Evolutionary conservation across 2,329 filamentous ascomycete genomes (phyloP), one percentile per base, ranked within the genome.

Genomic region (Cadophora malorum): DNA sequence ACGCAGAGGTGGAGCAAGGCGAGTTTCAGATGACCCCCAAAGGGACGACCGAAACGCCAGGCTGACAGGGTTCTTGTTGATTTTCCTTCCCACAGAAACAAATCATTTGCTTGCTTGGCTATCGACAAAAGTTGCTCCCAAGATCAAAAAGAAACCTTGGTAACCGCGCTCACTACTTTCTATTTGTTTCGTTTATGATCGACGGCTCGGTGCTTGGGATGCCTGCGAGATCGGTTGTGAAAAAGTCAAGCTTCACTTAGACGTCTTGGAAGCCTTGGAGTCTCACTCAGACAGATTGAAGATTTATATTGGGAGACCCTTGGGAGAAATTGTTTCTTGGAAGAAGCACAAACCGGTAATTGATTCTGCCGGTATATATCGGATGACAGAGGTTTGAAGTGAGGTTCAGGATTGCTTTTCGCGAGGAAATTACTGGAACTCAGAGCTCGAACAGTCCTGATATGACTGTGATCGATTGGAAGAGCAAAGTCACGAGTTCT

Each of bases 171-270:
- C 31, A 19, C 19, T 14, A 2, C 23, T 12, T 60, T 31, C 10
- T 21, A 10, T 62, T 62, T 62, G 59, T 62, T 62, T 62, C 59
- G 59, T 62, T 62, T 62, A 41, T 59, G 35, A 61, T 61, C 58
- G 21, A 1, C 58, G 38, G 5, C 23, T n/a, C 25, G 21, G 14
- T 28, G 35, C 38, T 60, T 25, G 35, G 53, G 31, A 58, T 14
- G 33, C n/a, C n/a, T 23, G 33, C 21, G 33, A 25, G 58, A 47
- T 61, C 58, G 58, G 9, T 45, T 31, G 38, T 23, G 19, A 47
- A 33, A 41, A 60, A 60, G 25, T 31, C 41, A 49, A 62, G 41
- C 41, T 35, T 62, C 59, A 62, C 45, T 49, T 62, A 23, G 59
- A 49, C 9, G 16, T 21, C 45, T 62, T 62, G 56, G 38, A 62